Conservation (phyloP, 495 filamentous ascomycete genomes). For the Penicillium cinerascens region DNA sequence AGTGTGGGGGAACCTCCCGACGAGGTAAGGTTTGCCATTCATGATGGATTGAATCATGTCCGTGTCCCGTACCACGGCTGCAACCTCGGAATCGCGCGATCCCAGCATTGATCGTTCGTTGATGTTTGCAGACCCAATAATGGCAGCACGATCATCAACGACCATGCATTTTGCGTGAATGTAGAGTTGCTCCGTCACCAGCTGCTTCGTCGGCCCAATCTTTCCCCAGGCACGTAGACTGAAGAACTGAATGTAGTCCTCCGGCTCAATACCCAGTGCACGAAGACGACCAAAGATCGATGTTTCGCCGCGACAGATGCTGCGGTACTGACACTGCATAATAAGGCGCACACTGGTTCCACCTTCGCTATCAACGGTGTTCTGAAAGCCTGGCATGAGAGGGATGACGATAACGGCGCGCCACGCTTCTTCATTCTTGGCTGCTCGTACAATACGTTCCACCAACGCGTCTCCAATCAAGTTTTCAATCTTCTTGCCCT, state of each 20-base stretch:
- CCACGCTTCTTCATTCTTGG: constrained; percentile 85
- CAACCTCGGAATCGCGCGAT: constrained; percentile 85
- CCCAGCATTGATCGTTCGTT: constrained; percentile 97
- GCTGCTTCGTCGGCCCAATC: constrained; percentile 73
- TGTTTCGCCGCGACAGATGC: constrained; percentile 89
- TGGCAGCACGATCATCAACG: constrained; percentile 87
- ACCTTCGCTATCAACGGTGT: constrained; percentile 88
- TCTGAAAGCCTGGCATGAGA: constrained; percentile 97
- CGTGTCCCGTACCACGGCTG: constrained; percentile 86
- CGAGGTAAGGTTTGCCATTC: constrained; percentile 81
- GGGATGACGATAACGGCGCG: constrained; percentile 92
- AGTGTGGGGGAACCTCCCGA: constrained; percentile 89
- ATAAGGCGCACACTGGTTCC: constrained; percentile 93
- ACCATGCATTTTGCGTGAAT: constrained; percentile 98
- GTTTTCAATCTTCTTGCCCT: constrained; percentile 85
- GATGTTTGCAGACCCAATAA: constrained; percentile 98
- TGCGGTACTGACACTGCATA: constrained; percentile 96
- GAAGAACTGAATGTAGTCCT: constrained; percentile 96
- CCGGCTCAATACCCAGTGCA: constrained; percentile 82
- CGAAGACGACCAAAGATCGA: constrained; percentile 88
- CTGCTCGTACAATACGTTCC: constrained; percentile 81
- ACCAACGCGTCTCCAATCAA: constrained; percentile 93
- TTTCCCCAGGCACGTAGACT: constrained; percentile 90
- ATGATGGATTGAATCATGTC: constrained; percentile 92
- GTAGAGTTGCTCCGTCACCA: constrained; percentile 96